Evolutionary conservation across 371 early-diverging fungal genomes (phyloP), one percentile per base, ranked within the genome.

Genomic region (Mucor saturninus): DNA sequence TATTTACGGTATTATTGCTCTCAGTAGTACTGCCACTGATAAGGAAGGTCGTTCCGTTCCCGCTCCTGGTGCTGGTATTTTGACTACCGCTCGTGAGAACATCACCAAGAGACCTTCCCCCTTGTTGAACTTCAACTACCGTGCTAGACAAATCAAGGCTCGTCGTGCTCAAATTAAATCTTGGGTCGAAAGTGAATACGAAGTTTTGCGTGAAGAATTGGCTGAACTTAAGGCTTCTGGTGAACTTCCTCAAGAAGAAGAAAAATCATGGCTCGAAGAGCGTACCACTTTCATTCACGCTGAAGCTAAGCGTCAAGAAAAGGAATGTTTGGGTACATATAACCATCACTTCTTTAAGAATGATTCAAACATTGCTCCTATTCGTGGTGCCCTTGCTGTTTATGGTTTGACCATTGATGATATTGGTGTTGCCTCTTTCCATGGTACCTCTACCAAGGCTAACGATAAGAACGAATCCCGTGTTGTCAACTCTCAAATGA

Each of bases 381-480:
- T 98, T 39, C 94, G 96, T 57, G 97, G 96, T 67, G 92, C 95
- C 13, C 85, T 98, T 51, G 95, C 96, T 39, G 86, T 89, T 13
- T 98, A 87, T 73, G 96, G 96, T 49, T 79, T 98, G 63, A 93
- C 93, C 6, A 81, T 96, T 48, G 95, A 97, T 73, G 98, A 97
- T 74, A 92, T 97, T 69, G 93, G 93, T 59, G 93, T 96, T 43
- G 94, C 95, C n/a, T 96, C 96, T 28, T 97, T 97, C 97, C 98
- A 96, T 81, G 98, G 98, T 65, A 98, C 98, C 31, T 92, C 94
- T 26, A 98, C 98, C 69, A 89, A 91, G 79, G 96, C 97, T 59
- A 98, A 98, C 79, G 98, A 98, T 81, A 91, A 91, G 86, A 98
- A 97, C 83, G 98, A 97, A 76, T 92, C 95, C 10, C 85, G 88